Percentiles rank a stretch among this genome's conserved stretches.
These are phyloP conservation scores for Cercospora sp. DNA, from an alignment of 2,329 filamentous ascomycete genomes.

Conservation along the genomic window DNA sequence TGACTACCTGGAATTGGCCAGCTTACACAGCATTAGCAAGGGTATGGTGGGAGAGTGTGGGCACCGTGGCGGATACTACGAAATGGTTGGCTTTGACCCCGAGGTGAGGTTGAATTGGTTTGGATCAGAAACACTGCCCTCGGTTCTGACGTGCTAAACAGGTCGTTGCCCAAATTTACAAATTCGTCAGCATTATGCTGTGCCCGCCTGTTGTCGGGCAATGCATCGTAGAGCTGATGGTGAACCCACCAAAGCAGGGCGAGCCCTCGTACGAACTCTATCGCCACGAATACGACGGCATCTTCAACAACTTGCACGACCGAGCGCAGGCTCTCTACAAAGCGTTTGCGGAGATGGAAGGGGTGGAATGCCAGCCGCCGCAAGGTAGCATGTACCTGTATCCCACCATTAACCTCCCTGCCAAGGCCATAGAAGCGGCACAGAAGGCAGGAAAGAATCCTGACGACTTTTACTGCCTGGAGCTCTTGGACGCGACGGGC, in stretches of 20 bases:
- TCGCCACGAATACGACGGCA: conserved; percentile 78
- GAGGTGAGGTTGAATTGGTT: conserved; percentile 32
- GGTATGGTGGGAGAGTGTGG: conserved; percentile 99
- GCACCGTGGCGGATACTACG: conserved; percentile 96
- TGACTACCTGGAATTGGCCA: conserved; percentile 83
- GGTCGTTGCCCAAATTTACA: conserved; percentile 94
- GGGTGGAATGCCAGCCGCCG: conserved; percentile 83
- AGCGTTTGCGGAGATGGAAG: conserved; percentile 93
- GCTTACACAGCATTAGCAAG: conserved; percentile 91
- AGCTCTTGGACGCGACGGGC: conserved; percentile 87
- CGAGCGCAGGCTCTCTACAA: conserved; percentile 84
- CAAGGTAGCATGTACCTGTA: conserved; percentile 99
- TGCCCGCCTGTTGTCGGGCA: conserved; percentile 95
- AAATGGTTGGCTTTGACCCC: conserved; percentile 81
- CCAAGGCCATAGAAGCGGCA: conserved; percentile 75
- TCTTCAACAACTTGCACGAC: conserved; percentile 74
- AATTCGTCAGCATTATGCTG: conserved; percentile 95
- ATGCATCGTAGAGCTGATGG: conserved; percentile 96
- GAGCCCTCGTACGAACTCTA: conserved; percentile 84
- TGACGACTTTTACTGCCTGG: conserved; percentile 94
- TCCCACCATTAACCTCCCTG: conserved; percentile 81
- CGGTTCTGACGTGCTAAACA: conserved; percentile 42
- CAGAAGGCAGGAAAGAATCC: conserved; percentile 68
- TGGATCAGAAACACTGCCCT: not conserved
- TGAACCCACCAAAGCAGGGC: conserved; percentile 84